Percentiles rank a stretch among this genome's conserved stretches.
Evolutionary conservation across 306 rosid species (phyloP).

Genomic region (cucumber (Cucumis sativus)): DNA sequence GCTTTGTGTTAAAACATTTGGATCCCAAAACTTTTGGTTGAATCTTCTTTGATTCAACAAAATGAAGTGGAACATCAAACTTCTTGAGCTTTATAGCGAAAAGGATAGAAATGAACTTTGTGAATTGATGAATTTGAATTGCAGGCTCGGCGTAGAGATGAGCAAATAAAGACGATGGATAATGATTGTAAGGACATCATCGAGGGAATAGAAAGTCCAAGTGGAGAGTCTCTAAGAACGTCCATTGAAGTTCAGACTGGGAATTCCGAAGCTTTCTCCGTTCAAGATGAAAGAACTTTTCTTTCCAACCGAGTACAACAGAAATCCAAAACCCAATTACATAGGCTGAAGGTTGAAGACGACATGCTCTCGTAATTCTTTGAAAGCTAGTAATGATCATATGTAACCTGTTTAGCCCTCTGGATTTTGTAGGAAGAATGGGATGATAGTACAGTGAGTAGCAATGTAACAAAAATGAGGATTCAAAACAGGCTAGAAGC

Average conservation of each 20-base stretch:
- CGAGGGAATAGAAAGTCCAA: slow-evolving; percentile 30
- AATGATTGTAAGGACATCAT: slow-evolving; percentile 10
- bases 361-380: neutral
- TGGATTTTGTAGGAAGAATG: slow-evolving; percentile 65
- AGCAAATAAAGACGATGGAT: slow-evolving; percentile 12
- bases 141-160: slow-evolving; percentile 43
- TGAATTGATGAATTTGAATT: slow-evolving; percentile 14
- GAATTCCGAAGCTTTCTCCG: slow-evolving; percentile 47
- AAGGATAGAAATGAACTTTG: neutral
- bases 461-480: slow-evolving; percentile 66
- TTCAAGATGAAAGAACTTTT: slow-evolving; percentile 34
- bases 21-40: neutral
- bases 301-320: slow-evolving; percentile 27
- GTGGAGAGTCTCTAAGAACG: slow-evolving; percentile 41
- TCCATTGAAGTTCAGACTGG: slow-evolving; percentile 72
- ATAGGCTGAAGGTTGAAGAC: slow-evolving; percentile 45
- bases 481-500: slow-evolving; percentile 84
- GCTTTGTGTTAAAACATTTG: neutral
- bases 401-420: neutral
- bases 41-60: neutral
- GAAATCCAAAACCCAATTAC: slow-evolving; percentile 36
- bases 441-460: slow-evolving; percentile 95
- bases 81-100: neutral
- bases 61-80: neutral
- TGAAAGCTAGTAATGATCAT: neutral